phyloP scores from a whole-genome alignment of 1,284 basidiomycete species.

The Neonothopanus nambi region DNA sequence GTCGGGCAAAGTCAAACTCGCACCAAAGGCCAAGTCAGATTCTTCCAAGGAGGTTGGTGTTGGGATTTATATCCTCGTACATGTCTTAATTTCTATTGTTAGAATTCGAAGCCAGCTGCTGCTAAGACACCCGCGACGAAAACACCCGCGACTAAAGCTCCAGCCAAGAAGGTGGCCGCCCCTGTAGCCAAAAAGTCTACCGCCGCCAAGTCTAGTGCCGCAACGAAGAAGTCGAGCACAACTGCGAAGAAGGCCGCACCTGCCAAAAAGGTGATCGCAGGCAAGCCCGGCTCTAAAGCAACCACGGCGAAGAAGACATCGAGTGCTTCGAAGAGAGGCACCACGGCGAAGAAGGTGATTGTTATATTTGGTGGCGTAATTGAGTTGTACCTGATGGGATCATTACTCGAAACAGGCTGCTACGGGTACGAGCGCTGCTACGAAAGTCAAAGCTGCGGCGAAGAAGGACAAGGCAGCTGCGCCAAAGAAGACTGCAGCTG shows the following conservation, averaged over 20 bases:
- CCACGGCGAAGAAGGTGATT: constrained; percentile 33
- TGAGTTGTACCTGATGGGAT: constrained; percentile 6
- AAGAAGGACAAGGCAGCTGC: constrained; percentile 39
- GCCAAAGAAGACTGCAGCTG: constrained; percentile 35
- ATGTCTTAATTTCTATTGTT: neutral
- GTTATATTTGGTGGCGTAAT: constrained; percentile 3
- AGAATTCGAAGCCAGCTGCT: constrained; percentile 42
- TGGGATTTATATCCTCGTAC: neutral
- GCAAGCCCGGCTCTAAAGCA: constrained; percentile 24
- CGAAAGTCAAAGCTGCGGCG: constrained; percentile 36
- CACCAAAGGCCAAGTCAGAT: constrained; percentile 41
- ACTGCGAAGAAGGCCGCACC: constrained; percentile 31
- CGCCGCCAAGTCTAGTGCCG: constrained; percentile 27
- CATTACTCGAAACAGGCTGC: constrained; percentile 29
- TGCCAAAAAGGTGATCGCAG: constrained; percentile 40
- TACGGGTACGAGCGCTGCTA: constrained; percentile 34
- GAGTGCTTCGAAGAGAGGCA: constrained; percentile 27
- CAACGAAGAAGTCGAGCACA: constrained; percentile 27
- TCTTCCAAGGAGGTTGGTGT: constrained; percentile 58
- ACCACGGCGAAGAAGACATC: constrained; percentile 37
- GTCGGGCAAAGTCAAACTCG: constrained; percentile 38
- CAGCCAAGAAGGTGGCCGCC: neutral
- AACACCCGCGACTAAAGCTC: constrained; percentile 6
- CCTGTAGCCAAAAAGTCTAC: neutral
- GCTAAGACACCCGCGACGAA: too few species aligned